Percentiles rank a stretch among this genome's conserved stretches.
Conservation (phyloP, 345 rosid genomes). For the Capsella bursapastoris region DNA sequence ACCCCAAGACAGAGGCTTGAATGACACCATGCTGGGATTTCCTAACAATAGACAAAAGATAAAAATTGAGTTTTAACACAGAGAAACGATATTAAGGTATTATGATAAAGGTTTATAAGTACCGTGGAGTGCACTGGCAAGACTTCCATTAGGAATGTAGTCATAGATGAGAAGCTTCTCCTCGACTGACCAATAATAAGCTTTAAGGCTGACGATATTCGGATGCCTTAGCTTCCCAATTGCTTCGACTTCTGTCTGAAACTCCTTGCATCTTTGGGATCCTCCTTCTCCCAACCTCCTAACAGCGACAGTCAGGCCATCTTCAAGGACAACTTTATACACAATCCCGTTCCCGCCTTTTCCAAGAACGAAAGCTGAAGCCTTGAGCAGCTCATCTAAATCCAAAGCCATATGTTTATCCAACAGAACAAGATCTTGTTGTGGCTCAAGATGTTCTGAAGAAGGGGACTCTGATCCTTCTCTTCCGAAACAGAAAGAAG, state of each 20-base stretch:
- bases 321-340: conserved; percentile 93
- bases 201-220: conserved; percentile 76
- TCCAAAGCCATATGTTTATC: conserved; percentile 80
- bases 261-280: conserved; percentile 89
- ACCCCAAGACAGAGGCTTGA: conserved; percentile 75
- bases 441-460: conserved; percentile 77
- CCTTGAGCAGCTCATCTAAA: conserved; percentile 92
- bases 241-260: conserved; percentile 91
- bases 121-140: conserved; percentile 82
- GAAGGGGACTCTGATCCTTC: conserved; percentile 69
- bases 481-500: conserved; percentile 73
- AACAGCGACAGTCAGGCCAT: conserved; percentile 80
- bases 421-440: conserved; percentile 74
- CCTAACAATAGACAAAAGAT: conserved; percentile 46
- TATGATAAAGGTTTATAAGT: not conserved
- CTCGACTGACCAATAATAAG: conserved; percentile 96
- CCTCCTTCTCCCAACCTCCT: conserved; percentile 96
- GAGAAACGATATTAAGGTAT: not conserved
- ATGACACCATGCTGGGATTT: conserved; percentile 67
- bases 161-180: conserved; percentile 93
- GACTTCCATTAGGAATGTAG: conserved; percentile 81
- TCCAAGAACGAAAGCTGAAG: conserved; percentile 94
- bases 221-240: conserved; percentile 93
- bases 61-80: conserved; percentile 24
- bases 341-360: conserved; percentile 95